Conservation (phyloP, 2,329 filamentous ascomycete genomes). For the Epichloe gansuensis region DNA sequence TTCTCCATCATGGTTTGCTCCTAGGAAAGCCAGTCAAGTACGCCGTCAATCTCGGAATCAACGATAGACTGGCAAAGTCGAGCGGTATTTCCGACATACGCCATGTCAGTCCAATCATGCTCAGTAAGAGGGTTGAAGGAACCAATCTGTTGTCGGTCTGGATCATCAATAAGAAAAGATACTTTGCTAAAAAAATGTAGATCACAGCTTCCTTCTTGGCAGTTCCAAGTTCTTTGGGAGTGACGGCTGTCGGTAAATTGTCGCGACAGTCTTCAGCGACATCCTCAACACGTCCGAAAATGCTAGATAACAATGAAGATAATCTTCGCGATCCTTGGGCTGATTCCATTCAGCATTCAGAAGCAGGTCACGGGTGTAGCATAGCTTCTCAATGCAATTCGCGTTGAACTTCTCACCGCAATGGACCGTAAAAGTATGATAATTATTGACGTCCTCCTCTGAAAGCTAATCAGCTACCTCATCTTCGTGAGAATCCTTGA, state of each 20-base stretch:
- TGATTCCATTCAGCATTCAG: slow-evolving; percentile 84
- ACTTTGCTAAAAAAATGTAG: slow-evolving; percentile 63
- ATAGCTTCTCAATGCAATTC: slow-evolving; percentile 66
- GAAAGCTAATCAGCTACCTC: slow-evolving; percentile 77
- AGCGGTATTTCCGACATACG: slow-evolving; percentile 70
- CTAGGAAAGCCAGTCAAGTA: slow-evolving; percentile 56
- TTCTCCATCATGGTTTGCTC: slow-evolving; percentile 60
- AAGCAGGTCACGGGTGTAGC: slow-evolving; percentile 70
- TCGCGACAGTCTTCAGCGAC: slow-evolving; percentile 75
- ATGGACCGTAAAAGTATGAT: slow-evolving; percentile 64
- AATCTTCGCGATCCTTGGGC: slow-evolving; percentile 58
- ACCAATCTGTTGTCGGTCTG: slow-evolving; percentile 60
- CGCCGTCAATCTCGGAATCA: slow-evolving; percentile 56
- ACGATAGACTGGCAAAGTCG: slow-evolving; percentile 72
- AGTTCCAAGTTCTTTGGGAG: slow-evolving; percentile 58
- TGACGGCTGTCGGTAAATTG: slow-evolving; percentile 57
- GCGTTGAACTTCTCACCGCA: slow-evolving; percentile 52
- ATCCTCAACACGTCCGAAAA: slow-evolving; percentile 71
- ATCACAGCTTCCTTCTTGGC: slow-evolving; percentile 61
- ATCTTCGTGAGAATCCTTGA: slow-evolving; percentile 67
- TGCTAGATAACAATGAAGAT: slow-evolving; percentile 72
- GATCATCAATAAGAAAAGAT: slow-evolving; percentile 67
- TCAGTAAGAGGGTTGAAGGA: slow-evolving; percentile 72
- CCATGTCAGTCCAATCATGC: slow-evolving; percentile 84
- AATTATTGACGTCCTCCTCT: slow-evolving; percentile 64